phyloP scores from a whole-genome alignment of 2,329 filamentous ascomycete genomes.

The Colletotrichum spaethianum region DNA sequence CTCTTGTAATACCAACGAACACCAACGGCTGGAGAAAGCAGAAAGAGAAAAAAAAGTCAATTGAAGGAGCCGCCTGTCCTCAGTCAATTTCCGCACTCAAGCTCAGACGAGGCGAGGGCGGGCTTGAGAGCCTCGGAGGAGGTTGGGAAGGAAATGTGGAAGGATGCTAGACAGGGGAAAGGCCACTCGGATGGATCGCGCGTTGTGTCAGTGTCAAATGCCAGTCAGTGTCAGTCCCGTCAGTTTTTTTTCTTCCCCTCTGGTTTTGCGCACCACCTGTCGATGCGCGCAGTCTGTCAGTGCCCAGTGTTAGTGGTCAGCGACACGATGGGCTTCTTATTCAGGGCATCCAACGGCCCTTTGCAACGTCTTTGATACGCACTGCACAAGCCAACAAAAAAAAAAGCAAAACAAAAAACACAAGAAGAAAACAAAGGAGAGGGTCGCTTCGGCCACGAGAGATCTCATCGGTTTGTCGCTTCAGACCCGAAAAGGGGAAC shows the following conservation, averaged over 20 bases:
- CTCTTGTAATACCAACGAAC: neutral
- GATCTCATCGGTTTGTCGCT: neutral
- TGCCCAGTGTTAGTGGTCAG: neutral
- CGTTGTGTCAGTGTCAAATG: neutral
- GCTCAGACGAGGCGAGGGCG: constrained; percentile 1
- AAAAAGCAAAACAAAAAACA: neutral
- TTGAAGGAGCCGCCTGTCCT: neutral
- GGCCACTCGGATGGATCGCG: neutral
- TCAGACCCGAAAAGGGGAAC: neutral
- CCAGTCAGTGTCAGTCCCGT: neutral
- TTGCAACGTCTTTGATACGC: neutral
- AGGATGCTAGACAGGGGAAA: neutral
- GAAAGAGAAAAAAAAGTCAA: neutral
- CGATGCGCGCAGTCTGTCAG: too few species aligned
- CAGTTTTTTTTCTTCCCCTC: too few species aligned
- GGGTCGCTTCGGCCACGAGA: neutral
- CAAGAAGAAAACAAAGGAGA: too few species aligned
- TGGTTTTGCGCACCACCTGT: too few species aligned
- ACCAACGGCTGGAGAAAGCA: neutral
- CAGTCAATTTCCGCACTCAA: constrained; percentile 2
- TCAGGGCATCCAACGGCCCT: neutral
- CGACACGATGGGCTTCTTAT: too few species aligned
- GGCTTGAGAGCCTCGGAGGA: neutral
- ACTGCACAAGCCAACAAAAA: neutral
- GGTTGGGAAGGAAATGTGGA: neutral